phyloP scores from a whole-genome alignment of 108 stramenopile genomes.

The Stephanodiscus minutulus region DNA sequence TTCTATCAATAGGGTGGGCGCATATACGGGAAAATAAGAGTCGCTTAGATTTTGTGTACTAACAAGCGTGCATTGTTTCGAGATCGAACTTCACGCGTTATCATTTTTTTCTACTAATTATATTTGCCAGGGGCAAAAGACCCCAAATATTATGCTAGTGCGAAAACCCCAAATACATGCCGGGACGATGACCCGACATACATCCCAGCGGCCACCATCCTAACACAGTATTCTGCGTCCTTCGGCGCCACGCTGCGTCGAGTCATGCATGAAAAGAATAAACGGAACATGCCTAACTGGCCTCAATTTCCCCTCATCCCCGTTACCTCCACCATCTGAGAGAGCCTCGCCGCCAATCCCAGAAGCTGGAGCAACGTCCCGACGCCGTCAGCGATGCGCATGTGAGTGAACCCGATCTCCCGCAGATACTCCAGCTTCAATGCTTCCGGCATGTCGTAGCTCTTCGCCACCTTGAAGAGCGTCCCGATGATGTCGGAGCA shows the following conservation, averaged over 20 bases:
- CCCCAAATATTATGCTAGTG: too few species aligned
- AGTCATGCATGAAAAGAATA: background rate
- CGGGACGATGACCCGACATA: too few species aligned
- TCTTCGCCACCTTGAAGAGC: conserved; percentile 92
- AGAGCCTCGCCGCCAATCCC: conserved; percentile 86
- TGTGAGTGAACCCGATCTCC: conserved; percentile 95
- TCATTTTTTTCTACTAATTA: too few species aligned
- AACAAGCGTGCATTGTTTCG: too few species aligned
- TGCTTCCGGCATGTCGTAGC: conserved; percentile 75
- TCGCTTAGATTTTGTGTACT: too few species aligned
- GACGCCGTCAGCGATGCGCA: conserved; percentile 91
- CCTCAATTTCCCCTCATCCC: background rate
- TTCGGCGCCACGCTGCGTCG: too few species aligned
- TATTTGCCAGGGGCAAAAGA: too few species aligned
- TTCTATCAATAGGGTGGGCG: background rate
- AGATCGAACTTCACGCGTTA: too few species aligned
- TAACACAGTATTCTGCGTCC: too few species aligned
- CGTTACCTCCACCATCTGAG: conserved; percentile 49
- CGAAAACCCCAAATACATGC: too few species aligned
- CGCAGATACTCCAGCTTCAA: conserved; percentile 85
- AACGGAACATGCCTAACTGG: background rate
- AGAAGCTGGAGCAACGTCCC: conserved; percentile 80
- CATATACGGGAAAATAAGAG: background rate
- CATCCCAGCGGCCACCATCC: too few species aligned
- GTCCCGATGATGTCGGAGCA: conserved; percentile 94